These are phyloP conservation scores for Phytophthora ramorum DNA, from an alignment of 352 stramenopile species.

Conservation along the genomic window DNA sequence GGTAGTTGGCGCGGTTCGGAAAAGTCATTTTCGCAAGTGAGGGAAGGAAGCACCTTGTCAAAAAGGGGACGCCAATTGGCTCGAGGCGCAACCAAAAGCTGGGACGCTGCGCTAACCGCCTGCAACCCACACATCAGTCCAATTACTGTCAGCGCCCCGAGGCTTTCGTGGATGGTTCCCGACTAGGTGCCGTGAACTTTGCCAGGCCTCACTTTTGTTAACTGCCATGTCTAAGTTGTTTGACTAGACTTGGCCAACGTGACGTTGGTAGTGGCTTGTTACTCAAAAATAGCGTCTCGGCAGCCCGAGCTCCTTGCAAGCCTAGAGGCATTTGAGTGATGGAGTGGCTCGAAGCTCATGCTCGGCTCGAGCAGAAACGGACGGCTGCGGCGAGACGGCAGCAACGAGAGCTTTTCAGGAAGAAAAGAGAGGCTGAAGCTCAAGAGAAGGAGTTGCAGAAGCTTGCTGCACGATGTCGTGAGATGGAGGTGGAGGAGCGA, in stretches of 20 bases:
- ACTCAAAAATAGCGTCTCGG: background rate
- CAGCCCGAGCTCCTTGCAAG: background rate
- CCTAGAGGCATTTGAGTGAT: slow-evolving; percentile 13
- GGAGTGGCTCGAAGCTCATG: slow-evolving; percentile 60
- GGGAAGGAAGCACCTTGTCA: slow-evolving; percentile 21
- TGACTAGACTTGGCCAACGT: background rate
- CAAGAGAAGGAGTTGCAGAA: slow-evolving; percentile 43
- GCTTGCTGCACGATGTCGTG: slow-evolving; percentile 39
- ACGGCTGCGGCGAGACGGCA: slow-evolving; percentile 48
- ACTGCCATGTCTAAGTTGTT: slow-evolving; percentile 17
- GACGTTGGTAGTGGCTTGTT: background rate
- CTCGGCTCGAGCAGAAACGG: slow-evolving; percentile 59
- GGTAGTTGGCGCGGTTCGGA: slow-evolving; percentile 50
- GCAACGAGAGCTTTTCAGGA: slow-evolving; percentile 52
- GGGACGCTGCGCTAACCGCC: slow-evolving; percentile 37
- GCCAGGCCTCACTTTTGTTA: background rate
- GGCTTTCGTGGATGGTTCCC: slow-evolving; percentile 32
- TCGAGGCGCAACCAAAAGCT: slow-evolving; percentile 24
- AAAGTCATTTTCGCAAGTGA: slow-evolving; percentile 63
- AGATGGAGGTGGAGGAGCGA: slow-evolving; percentile 63
- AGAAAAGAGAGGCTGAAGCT: slow-evolving; percentile 30
- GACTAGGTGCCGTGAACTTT: slow-evolving; percentile 7
- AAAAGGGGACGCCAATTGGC: slow-evolving; percentile 20
- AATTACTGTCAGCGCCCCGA: background rate
- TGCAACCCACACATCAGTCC: background rate